Base-by-base conservation (phyloP, 805 yeast species). In the Hanseniaspora clermontiae region DNA sequence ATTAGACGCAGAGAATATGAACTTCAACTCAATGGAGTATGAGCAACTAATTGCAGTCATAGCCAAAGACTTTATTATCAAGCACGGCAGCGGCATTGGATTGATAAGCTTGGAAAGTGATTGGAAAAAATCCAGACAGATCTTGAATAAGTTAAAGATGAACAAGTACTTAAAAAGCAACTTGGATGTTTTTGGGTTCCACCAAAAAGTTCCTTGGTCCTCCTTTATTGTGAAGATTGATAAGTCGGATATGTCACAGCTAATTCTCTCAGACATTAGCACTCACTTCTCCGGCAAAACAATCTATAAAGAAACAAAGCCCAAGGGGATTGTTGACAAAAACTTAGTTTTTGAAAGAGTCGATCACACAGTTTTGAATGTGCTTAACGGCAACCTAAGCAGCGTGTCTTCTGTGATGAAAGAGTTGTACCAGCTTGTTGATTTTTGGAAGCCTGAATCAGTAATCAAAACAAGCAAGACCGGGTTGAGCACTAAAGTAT, bases 401-500 rank as follows among this genome's bases (percentile, higher is more conserved):
- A 6, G 7, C 15, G n/a, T 19, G 61, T 87, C 85, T 68, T 82
- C 81, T 61, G 78, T 76, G 43, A 84, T 90, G 90, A 69, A 81
- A 63, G 71, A 77, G 61, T 79, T 86, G 84, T 74, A 73, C 34
- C 61, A 61, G 5, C 78, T 80, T 0, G 84, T 89, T 61, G 69
- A 70, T 17, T 76, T 77, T 57, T 87, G 88, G 67, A 77, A 80
- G 32, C 67, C 69, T 29, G 77, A 79, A 1, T 79, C 87, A 61
- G 89, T 89, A 0, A 84, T 87, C 68, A 88, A 82, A 61, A 74
- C 80, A 64, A 87, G 79, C 65, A 85, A 95, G 93, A 83, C 91
- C 0, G 95, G 84, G 12, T 95, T 86, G 66, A 95, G 87, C 60
- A 74, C 72, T 49, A 85, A 82, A 60, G 78, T 87, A n/a, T 74